Percentiles rank a stretch among this genome's conserved stretches.
These are phyloP conservation scores for Diplodia mutila DNA, from an alignment of 2,329 filamentous ascomycete species.

Conservation along the genomic window DNA sequence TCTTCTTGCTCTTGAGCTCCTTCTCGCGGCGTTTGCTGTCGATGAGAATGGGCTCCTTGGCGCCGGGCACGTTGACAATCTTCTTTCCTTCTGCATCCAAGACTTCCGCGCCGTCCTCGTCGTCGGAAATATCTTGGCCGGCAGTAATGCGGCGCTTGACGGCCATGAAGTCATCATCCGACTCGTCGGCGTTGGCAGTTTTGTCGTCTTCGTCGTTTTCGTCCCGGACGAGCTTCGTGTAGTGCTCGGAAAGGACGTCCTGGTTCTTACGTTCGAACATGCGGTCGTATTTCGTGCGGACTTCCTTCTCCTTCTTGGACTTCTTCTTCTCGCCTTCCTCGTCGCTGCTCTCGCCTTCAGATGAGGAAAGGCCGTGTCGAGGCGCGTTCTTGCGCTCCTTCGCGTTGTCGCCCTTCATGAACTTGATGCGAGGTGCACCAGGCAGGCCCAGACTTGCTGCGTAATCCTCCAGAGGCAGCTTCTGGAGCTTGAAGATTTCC, in stretches of 20 bases:
- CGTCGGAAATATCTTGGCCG: conserved; percentile 50
- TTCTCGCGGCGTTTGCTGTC: conserved; percentile 97
- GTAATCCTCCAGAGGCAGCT: conserved; percentile 83
- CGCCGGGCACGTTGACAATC: conserved; percentile 67
- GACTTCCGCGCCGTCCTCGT: conserved; percentile 45
- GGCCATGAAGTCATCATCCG: conserved; percentile 80
- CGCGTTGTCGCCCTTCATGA: conserved; percentile 84
- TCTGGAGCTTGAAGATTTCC: conserved; percentile 82
- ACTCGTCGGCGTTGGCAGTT: conserved; percentile 50
- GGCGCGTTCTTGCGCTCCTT: conserved; percentile 88
- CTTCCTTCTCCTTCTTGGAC: conserved; percentile 66
- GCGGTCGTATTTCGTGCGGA: conserved; percentile 92
- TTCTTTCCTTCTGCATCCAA: conserved; percentile 52
- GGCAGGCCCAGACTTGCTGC: conserved; percentile 85
- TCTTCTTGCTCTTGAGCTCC: conserved; percentile 92
- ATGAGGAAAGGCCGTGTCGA: conserved; percentile 60
- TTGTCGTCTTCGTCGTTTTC: conserved; percentile 50
- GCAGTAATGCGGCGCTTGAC: conserved; percentile 86
- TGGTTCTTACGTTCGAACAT: conserved; percentile 99
- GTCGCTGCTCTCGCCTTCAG: conserved; percentile 61
- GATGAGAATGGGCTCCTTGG: conserved; percentile 72
- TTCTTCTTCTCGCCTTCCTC: conserved; percentile 53
- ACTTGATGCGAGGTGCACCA: conserved; percentile 90
- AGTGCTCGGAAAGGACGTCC: conserved; percentile 92
- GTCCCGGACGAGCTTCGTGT: conserved; percentile 78